Evolutionary conservation across 805 yeast species (phyloP).

Genomic region (Candida pini): DNA sequence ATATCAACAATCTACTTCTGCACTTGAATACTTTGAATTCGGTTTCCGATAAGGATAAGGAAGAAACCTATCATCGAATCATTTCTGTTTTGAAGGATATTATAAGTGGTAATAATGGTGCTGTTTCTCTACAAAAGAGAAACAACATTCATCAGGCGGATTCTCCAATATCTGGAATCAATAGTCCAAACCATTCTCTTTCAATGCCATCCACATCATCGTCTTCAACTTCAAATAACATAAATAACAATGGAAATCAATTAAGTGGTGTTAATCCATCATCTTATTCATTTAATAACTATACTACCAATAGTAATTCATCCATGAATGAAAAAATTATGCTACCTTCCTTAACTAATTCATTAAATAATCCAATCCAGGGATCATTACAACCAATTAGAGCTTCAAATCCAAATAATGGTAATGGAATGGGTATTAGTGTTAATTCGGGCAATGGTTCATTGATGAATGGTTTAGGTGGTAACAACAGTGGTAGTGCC

Average conservation of each 20-base stretch:
- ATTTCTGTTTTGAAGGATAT: constrained; percentile 19
- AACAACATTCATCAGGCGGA: constrained; percentile 3
- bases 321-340: constrained; percentile 12
- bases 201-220: constrained; percentile 5
- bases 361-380: constrained; percentile 18
- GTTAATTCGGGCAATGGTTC: constrained; percentile 5
- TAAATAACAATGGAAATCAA: not conserved
- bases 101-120: constrained; percentile 4
- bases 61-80: constrained; percentile 21
- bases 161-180: constrained; percentile 18
- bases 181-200: constrained; percentile 12
- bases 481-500: constrained; percentile 2
- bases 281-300: constrained; percentile 6
- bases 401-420: constrained; percentile 1
- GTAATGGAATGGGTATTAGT: constrained; percentile 9
- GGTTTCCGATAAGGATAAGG: constrained; percentile 20
- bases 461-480: not conserved
- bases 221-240: not conserved
- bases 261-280: not conserved
- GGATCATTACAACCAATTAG: constrained; percentile 21
- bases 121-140: constrained; percentile 1
- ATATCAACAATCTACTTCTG: constrained; percentile 24
- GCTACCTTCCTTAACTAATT: constrained; percentile 20
- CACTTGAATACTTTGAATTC: constrained; percentile 20
- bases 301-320: constrained; percentile 6